Evolutionary conservation across 208 protist species (phyloP).

Genomic region (Spongospora subterranea): DNA sequence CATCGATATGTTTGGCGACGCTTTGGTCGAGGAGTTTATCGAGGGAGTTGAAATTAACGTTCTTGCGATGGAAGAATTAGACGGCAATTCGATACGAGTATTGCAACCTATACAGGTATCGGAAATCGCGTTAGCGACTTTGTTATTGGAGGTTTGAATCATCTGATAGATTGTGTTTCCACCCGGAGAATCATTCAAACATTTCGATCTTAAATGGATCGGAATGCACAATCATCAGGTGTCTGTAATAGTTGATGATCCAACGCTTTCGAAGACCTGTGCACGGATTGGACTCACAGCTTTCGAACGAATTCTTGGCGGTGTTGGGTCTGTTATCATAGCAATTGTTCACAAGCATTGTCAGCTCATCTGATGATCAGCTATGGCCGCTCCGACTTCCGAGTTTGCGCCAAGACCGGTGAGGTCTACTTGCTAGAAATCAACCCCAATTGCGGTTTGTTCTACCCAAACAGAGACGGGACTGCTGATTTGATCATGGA

Average conservation of each 20-base stretch:
- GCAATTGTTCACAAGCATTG: neutral
- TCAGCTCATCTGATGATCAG: neutral
- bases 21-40: constrained; percentile 48
- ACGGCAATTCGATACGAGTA: constrained; percentile 9
- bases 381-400: constrained; percentile 16
- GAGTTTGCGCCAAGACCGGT: neutral
- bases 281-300: constrained; percentile 7
- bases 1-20: constrained; percentile 33
- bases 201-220: constrained; percentile 40
- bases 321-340: constrained; percentile 27
- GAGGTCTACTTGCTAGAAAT: constrained; percentile 51
- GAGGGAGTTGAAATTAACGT: constrained; percentile 50
- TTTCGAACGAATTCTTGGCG: constrained; percentile 19
- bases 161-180: neutral
- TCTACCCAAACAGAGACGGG: constrained; percentile 17
- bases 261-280: neutral
- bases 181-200: constrained; percentile 22
- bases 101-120: constrained; percentile 41
- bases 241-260: neutral
- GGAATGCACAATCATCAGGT: neutral
- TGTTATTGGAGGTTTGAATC: neutral
- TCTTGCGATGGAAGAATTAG: constrained; percentile 29
- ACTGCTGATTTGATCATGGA: constrained; percentile 48
- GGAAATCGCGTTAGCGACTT: neutral
- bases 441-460: constrained; percentile 55